Evolutionary conservation across 1,139 yeast species (phyloP), one percentile per base, ranked within the genome.

Genomic region (Saccharomyces hybrid): DNA sequence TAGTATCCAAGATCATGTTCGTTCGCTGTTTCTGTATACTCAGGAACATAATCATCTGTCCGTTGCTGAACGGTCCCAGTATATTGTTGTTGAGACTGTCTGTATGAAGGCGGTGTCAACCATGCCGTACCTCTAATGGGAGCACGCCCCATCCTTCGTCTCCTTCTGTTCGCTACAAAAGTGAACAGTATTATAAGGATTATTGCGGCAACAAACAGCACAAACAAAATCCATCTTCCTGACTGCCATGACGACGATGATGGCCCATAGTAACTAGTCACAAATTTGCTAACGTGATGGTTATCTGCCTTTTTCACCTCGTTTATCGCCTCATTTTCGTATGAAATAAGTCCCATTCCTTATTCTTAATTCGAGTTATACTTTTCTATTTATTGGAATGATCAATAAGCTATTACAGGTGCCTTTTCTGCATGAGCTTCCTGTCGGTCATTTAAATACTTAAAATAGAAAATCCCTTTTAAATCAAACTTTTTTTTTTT

Each of bases 101-200:
- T 70, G 67, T 88, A 88, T 14, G 85, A 77, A 0, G 96, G 96
- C 2, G 96, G 96, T 0, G 95, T 84, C 78, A 90, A 80, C 95
- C 96, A 90, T 9, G 88, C 81, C 1, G 96, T 89, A 6, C 95
- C 95, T 53, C 82, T 77, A 2, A 88, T 74, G 0, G 96, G 96
- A 41, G 76, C 76, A 44, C 75, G 73, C 4, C 96, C 96, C 31
- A 73, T 70, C 32, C 69, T 74, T 1, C 80, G 74, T 64, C 96
- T 76, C 55, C 76, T 75, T 52, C 76, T 77, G 61, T 89, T 87
- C 2, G 58, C 49, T 34, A 83, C 76, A 47, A 81, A 64, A 20
- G 88, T 69, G 1, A 83, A 79, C 42, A 82, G 77, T 11, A 55
- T 47, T 13, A 60, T 26, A 13, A 57, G 23, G 1, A 80, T 42